Base-by-base conservation (phyloP, 805 yeast genomes). In the Teunomyces funiuensis region DNA sequence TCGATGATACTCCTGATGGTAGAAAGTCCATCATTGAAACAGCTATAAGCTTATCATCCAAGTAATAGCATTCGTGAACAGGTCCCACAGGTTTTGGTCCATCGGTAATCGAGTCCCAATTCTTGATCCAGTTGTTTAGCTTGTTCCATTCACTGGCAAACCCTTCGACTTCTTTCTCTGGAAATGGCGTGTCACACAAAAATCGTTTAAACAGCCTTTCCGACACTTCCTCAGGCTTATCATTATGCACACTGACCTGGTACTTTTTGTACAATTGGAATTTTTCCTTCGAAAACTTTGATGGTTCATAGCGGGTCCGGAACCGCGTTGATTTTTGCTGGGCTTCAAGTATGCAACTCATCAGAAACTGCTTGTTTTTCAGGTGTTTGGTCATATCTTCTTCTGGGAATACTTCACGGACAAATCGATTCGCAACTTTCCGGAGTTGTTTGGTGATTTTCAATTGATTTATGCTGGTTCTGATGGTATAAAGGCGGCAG, bases 1-100 rank as follows among this genome's bases (percentile, higher is more conserved):
- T 90, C 0, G 95, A 82, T 0, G 96, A 88, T 0, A 90, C 59
- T 0, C 87, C 84, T 18, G 77, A 60, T 0, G 96, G 95, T 25
- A 90, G 60, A 15, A 89, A 65, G 60, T 89, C 97, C 22, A 85
- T 55, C 1, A 89, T 87, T 0, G 86, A 86, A 26, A 89, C 63
- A 0, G 91, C 96, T 29, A 86, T 77, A 15, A 89, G 66, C 46
- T 74, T 70, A 3, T 61, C 79, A 34, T 85, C 76, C 13, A 74
- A 58, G 52, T 83, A 86, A 55, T 88, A 89, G 56, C 87, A 76
- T 54, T 88, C 95, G 59, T 89, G 97, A 2, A 76, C 72, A 1
- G 88, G 86, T 2, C 91, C 95, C 6, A 62, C 14, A 29, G 37
- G 36, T 20, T 13, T 2, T 15, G 14, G 16, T 13, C 27, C 20